Evolutionary conservation across 306 rosid species (phyloP).

Genomic region (Trifolium repens): DNA sequence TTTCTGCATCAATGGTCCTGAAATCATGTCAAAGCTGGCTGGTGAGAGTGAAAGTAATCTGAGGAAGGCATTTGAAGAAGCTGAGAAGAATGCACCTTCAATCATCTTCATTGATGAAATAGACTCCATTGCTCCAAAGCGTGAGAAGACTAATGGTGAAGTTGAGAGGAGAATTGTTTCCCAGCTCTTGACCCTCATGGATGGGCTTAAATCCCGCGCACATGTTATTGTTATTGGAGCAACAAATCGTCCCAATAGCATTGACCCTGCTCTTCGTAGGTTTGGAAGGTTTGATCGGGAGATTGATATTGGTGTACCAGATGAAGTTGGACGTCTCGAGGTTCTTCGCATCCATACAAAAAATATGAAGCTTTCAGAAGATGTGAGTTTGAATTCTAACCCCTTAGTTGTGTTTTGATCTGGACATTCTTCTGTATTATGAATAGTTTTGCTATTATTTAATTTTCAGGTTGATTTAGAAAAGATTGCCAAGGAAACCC

Average conservation of each 20-base stretch:
- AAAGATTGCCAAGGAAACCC: constrained; percentile 86
- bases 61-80: constrained; percentile 98
- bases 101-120: constrained; percentile 95
- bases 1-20: constrained; percentile 96
- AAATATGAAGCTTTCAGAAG: constrained; percentile 96
- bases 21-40: constrained; percentile 96
- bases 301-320: constrained; percentile 96
- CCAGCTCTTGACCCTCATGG: constrained; percentile 97
- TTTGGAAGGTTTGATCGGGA: constrained; percentile 99
- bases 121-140: constrained; percentile 98
- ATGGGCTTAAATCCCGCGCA: constrained; percentile 90
- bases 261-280: constrained; percentile 96
- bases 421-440: constrained; percentile 25
- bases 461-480: constrained; percentile 84
- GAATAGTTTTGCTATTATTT: background rate
- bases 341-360: constrained; percentile 97
- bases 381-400: constrained; percentile 56
- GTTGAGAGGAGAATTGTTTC: constrained; percentile 98
- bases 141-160: constrained; percentile 97
- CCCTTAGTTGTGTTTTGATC: constrained; percentile 12
- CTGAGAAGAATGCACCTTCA: constrained; percentile 98
- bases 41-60: constrained; percentile 99
- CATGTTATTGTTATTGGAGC: constrained; percentile 98
- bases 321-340: constrained; percentile 96
- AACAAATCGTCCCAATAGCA: constrained; percentile 96